phyloP scores from a whole-genome alignment of 163 green algal genomes.

The Botryococcus braunii region DNA sequence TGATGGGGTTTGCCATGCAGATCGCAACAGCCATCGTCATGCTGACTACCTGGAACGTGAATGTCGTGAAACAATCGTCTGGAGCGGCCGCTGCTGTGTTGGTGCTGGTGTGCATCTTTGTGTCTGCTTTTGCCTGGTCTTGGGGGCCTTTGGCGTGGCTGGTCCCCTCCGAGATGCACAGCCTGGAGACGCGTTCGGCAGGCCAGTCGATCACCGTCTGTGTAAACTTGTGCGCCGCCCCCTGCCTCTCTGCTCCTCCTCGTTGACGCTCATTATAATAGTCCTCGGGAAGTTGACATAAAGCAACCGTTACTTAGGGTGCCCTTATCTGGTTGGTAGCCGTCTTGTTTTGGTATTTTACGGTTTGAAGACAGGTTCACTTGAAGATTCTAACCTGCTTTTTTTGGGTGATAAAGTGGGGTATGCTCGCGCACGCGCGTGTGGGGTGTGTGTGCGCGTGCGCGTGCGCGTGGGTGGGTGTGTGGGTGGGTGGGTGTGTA shows the following conservation, averaged over 20 bases:
- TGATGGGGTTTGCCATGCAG: background rate
- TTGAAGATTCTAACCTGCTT: too few relatives aligned
- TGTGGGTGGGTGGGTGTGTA: too few relatives aligned
- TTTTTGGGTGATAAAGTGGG: too few relatives aligned
- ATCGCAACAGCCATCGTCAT: slow-evolving; percentile 8
- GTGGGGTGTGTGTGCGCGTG: too few relatives aligned
- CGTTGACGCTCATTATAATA: slow-evolving; percentile 17
- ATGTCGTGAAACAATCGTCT: background rate
- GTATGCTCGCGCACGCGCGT: too few relatives aligned
- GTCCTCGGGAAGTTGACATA: slow-evolving; percentile 32
- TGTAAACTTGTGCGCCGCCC: slow-evolving; percentile 44
- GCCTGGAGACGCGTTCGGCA: slow-evolving; percentile 55
- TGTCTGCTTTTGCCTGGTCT: slow-evolving; percentile 49
- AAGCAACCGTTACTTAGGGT: slow-evolving; percentile 43
- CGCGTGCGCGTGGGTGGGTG: too few relatives aligned
- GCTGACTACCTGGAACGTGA: background rate
- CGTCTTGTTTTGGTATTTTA: background rate
- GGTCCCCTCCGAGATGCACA: slow-evolving; percentile 46
- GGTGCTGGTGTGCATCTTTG: slow-evolving; percentile 49
- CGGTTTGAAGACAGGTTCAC: too few relatives aligned
- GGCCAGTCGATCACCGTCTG: slow-evolving; percentile 45
- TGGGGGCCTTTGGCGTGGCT: slow-evolving; percentile 45
- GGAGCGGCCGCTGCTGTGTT: slow-evolving; percentile 20
- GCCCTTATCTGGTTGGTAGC: slow-evolving; percentile 29
- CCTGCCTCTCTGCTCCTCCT: too few relatives aligned